Percentiles rank a stretch among this genome's conserved stretches.
Evolutionary conservation across 139 green algal genomes (phyloP).

Genomic region (Dunaliella primolecta): DNA sequence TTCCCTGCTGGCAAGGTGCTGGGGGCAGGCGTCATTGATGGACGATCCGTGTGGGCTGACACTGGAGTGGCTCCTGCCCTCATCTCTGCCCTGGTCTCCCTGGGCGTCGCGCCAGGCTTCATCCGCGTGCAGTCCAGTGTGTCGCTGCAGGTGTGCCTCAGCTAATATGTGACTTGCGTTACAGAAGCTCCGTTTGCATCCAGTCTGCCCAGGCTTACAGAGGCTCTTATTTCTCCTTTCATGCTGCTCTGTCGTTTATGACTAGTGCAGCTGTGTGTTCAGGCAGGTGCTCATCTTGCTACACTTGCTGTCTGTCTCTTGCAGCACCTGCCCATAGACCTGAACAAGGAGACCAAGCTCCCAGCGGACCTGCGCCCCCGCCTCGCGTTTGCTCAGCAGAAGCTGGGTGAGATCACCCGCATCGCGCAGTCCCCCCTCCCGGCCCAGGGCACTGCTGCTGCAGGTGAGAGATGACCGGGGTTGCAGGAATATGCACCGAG

Average conservation of each 20-base stretch:
- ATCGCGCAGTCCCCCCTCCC: background rate
- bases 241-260: too few relatives aligned
- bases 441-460: constrained; percentile 11
- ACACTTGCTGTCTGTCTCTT: too few relatives aligned
- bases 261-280: too few relatives aligned
- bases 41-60: constrained; percentile 77
- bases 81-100: constrained; percentile 29
- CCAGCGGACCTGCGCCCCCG: constrained; percentile 22
- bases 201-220: too few relatives aligned
- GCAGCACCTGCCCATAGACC: constrained; percentile 46
- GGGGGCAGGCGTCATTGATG: constrained; percentile 80
- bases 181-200: too few relatives aligned
- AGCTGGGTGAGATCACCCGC: constrained; percentile 53
- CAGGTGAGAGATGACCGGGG: too few relatives aligned
- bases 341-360: constrained; percentile 13
- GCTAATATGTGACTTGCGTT: background rate
- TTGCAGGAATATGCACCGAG: too few relatives aligned
- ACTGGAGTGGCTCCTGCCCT: constrained; percentile 31
- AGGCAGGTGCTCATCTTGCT: too few relatives aligned
- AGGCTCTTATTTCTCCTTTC: too few relatives aligned
- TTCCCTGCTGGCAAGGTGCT: constrained; percentile 76
- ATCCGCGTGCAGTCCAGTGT: constrained; percentile 52
- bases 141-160: constrained; percentile 44
- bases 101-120: constrained; percentile 18
- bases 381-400: constrained; percentile 82